Conservation (phyloP, 2,329 filamentous ascomycete genomes). For the Colletotrichum shisoi region DNA sequence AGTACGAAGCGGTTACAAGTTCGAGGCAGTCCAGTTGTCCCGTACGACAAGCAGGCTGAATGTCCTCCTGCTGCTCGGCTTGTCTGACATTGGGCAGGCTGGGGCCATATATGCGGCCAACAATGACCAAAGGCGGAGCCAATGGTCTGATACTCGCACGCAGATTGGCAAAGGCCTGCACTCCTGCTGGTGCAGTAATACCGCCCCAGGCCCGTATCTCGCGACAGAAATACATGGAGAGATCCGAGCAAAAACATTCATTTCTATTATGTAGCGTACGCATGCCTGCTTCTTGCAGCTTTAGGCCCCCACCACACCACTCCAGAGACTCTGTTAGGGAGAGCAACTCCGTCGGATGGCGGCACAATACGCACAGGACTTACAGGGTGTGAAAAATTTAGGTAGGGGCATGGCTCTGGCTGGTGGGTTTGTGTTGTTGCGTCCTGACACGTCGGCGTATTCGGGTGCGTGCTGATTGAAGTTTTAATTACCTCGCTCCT, state of each 20-base stretch:
- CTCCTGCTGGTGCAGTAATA: slow-evolving; percentile 27
- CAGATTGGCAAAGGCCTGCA: slow-evolving; percentile 23
- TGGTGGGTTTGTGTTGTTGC: slow-evolving; percentile 27
- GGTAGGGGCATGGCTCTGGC: slow-evolving; percentile 19
- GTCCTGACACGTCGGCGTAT: slow-evolving; percentile 35
- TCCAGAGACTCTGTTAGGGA: slow-evolving; percentile 18
- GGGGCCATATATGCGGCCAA: slow-evolving; percentile 35
- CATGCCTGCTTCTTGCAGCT: slow-evolving; percentile 17
- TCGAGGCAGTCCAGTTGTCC: slow-evolving; percentile 1
- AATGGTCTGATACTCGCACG: slow-evolving; percentile 37
- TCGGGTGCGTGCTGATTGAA: slow-evolving; percentile 34
- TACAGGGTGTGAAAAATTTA: slow-evolving; percentile 26
- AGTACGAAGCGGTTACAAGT: slow-evolving; percentile 1
- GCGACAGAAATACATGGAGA: slow-evolving; percentile 10
- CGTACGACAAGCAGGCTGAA: slow-evolving; percentile 25
- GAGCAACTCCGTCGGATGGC: slow-evolving; percentile 27
- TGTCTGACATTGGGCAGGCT: slow-evolving; percentile 28
- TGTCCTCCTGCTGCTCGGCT: slow-evolving; percentile 7
- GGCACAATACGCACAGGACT: slow-evolving; percentile 29
- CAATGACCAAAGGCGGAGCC: slow-evolving; percentile 27
- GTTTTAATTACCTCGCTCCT: slow-evolving; percentile 33
- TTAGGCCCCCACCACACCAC: slow-evolving; percentile 25
- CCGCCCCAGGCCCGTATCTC: slow-evolving; percentile 19
- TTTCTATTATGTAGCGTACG: slow-evolving; percentile 15
- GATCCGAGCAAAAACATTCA: slow-evolving; percentile 9